These are phyloP conservation scores for Fonsecaea erecta DNA, from an alignment of 2,329 filamentous ascomycete species.

Conservation along the genomic window DNA sequence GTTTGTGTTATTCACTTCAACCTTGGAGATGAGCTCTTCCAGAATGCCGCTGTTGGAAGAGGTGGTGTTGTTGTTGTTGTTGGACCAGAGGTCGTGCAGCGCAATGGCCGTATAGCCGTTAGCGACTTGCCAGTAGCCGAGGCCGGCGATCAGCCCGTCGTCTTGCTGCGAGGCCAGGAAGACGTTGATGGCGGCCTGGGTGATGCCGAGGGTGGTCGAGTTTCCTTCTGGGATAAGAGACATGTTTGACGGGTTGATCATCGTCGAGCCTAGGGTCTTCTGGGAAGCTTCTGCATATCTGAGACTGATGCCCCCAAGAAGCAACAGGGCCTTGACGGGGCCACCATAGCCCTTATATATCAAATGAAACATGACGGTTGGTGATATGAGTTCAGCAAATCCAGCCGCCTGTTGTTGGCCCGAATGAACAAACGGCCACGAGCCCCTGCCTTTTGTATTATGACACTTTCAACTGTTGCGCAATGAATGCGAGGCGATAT, in stretches of 20 bases:
- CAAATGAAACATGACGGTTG: neutral
- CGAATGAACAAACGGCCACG: neutral
- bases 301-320: neutral
- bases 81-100: slow-evolving; percentile 32
- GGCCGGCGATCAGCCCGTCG: slow-evolving; percentile 28
- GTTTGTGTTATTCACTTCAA: slow-evolving; percentile 19
- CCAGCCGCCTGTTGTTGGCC: neutral
- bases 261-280: neutral
- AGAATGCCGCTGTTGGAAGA: slow-evolving; percentile 12
- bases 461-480: neutral
- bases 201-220: slow-evolving; percentile 18
- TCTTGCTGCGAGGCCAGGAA: slow-evolving; percentile 26
- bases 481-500: no score
- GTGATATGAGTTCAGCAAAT: no score
- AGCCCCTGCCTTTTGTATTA: neutral
- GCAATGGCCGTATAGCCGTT: slow-evolving; percentile 34
- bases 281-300: neutral
- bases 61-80: no score
- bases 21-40: slow-evolving; percentile 21
- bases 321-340: neutral
- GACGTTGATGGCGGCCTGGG: slow-evolving; percentile 29
- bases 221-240: slow-evolving; percentile 3
- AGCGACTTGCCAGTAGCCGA: slow-evolving; percentile 33
- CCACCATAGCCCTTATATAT: neutral
- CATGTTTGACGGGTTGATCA: neutral